Conservation (phyloP, 441 rosid genomes). For the Biscutella laevigata region DNA sequence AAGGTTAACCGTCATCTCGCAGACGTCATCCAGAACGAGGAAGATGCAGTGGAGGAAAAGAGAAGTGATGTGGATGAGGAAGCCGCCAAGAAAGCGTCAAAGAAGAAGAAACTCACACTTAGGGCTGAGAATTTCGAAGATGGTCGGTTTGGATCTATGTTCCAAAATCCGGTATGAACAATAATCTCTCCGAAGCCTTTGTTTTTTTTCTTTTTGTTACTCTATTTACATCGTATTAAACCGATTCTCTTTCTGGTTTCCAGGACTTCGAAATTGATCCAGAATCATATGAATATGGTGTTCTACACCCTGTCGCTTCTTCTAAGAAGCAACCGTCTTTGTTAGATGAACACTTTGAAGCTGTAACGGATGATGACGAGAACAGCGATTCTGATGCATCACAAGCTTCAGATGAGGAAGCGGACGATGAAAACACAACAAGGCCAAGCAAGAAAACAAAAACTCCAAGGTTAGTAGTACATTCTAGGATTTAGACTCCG, state of each 20-base stretch:
- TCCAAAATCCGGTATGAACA: conserved; percentile 48
- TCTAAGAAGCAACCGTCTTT: conserved; percentile 51
- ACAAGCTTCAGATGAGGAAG: conserved; percentile 39
- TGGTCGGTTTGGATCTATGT: conserved; percentile 46
- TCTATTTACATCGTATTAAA: background rate
- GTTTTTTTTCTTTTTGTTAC: background rate
- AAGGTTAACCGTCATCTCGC: conserved; percentile 66
- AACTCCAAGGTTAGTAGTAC: background rate
- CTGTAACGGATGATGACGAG: conserved; percentile 43
- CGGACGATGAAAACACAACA: conserved; percentile 21
- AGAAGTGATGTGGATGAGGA: conserved; percentile 40
- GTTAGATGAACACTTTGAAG: conserved; percentile 78
- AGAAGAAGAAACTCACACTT: conserved; percentile 60
- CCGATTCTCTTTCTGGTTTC: conserved; percentile 3
- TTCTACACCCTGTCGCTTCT: conserved; percentile 63
- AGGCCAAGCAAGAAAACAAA: conserved; percentile 36
- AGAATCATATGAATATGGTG: conserved; percentile 49
- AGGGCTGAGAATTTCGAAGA: conserved; percentile 41
- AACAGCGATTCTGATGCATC: conserved; percentile 43
- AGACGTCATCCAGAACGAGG: conserved; percentile 38
- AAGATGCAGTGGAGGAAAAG: conserved; percentile 48
- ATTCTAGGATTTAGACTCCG: background rate
- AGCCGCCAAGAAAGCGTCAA: conserved; percentile 45
- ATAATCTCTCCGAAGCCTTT: background rate
- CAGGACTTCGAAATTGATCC: conserved; percentile 72